A percentile compares a stretch with the other conserved stretches of the same genome.
phyloP scores from a whole-genome alignment of 2,329 filamentous ascomycete species.

The Thyridium curvatum region DNA sequence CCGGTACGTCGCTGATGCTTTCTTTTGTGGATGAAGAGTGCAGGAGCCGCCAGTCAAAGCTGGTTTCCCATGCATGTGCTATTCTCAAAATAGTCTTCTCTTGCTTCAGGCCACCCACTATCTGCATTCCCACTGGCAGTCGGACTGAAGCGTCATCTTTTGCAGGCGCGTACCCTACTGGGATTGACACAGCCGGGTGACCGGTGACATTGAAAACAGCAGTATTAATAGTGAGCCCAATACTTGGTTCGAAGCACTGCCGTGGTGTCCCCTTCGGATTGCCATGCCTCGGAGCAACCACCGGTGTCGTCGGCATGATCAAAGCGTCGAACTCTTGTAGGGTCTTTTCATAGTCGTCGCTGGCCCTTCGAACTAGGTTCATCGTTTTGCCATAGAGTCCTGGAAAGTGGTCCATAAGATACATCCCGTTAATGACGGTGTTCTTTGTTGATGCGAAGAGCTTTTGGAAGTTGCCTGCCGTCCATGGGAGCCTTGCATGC shows the following conservation, averaged over 20 bases:
- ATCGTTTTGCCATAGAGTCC: conserved; percentile 39
- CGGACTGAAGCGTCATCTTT: conserved; percentile 22
- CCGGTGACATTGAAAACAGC: conserved; percentile 43
- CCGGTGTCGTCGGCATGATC: conserved; percentile 40
- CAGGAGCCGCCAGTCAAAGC: conserved; percentile 31
- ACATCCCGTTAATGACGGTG: conserved; percentile 45
- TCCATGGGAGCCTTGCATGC: conserved; percentile 36
- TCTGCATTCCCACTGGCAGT: conserved; percentile 22
- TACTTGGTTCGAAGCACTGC: conserved; percentile 37
- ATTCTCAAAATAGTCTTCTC: conserved; percentile 24
- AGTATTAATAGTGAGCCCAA: conserved; percentile 39
- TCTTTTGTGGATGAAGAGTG: no score
- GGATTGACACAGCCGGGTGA: conserved; percentile 40
- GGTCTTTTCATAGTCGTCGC: conserved; percentile 39
- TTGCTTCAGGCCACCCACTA: conserved; percentile 18
- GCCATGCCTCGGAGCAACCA: conserved; percentile 20
- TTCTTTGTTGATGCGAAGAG: conserved; percentile 48
- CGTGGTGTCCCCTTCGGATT: conserved; percentile 24
- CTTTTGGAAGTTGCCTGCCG: conserved; percentile 40
- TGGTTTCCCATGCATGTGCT: conserved; percentile 39
- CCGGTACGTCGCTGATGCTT: background rate
- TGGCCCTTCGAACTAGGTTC: conserved; percentile 38
- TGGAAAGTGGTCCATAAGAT: conserved; percentile 35
- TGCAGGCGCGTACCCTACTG: conserved; percentile 20
- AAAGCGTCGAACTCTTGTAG: conserved; percentile 38